Evolutionary conservation across 495 filamentous ascomycete genomes (phyloP).

Genomic region (Daldinia vernicosa): DNA sequence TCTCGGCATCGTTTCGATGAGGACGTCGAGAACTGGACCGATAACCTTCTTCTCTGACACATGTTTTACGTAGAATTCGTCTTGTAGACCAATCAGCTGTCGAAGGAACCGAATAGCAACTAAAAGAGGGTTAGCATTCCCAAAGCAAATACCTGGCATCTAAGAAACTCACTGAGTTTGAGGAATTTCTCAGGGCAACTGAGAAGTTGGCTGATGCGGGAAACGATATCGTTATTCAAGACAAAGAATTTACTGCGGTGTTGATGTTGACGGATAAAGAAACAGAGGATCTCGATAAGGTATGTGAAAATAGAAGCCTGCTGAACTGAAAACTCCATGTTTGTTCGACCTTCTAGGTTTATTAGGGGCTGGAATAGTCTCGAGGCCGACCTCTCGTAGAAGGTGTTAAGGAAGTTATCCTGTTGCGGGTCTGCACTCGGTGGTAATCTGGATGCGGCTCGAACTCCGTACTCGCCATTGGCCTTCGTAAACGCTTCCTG

Average conservation of each 20-base stretch:
- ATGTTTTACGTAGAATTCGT: slow-evolving; percentile 91
- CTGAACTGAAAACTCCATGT: slow-evolving; percentile 67
- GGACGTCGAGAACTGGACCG: slow-evolving; percentile 86
- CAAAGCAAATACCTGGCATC: background rate
- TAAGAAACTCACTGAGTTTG: slow-evolving; percentile 75
- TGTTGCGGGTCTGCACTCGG: slow-evolving; percentile 73
- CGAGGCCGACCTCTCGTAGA: slow-evolving; percentile 89
- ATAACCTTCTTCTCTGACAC: slow-evolving; percentile 86
- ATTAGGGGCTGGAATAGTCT: slow-evolving; percentile 89
- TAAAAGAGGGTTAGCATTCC: slow-evolving; percentile 45
- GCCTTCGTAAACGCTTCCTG: slow-evolving; percentile 72
- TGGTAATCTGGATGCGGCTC: slow-evolving; percentile 58
- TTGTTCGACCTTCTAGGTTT: slow-evolving; percentile 73
- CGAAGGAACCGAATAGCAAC: slow-evolving; percentile 96
- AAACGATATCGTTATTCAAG: slow-evolving; percentile 77
- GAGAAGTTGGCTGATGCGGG: slow-evolving; percentile 84
- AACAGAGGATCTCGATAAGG: slow-evolving; percentile 93
- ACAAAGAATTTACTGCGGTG: slow-evolving; percentile 90
- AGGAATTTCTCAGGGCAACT: slow-evolving; percentile 89
- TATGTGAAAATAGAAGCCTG: slow-evolving; percentile 90
- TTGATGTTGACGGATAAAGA: slow-evolving; percentile 89
- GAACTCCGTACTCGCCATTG: slow-evolving; percentile 73
- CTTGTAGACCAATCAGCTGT: slow-evolving; percentile 82
- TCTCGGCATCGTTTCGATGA: slow-evolving; percentile 90
- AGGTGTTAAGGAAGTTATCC: slow-evolving; percentile 81